phyloP scores from a whole-genome alignment of 148 eudicot species.

The Heliamphora exappendiculata region DNA sequence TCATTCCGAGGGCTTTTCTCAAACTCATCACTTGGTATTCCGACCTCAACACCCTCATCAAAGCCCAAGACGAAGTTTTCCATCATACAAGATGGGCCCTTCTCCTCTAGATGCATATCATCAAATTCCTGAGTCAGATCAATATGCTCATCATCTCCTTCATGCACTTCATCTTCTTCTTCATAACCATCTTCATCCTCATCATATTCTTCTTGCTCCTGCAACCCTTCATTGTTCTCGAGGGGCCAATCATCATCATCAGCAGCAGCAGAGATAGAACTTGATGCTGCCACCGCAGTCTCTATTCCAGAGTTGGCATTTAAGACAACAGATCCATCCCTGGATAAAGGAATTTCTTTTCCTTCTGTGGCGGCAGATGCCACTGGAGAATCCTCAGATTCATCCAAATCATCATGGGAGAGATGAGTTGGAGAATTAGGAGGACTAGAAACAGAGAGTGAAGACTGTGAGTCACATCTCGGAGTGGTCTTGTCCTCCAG shows the following conservation, averaged over 20 bases:
- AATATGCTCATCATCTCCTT: constrained; percentile 48
- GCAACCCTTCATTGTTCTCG: constrained; percentile 55
- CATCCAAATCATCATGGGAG: constrained; percentile 90
- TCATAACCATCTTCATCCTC: constrained; percentile 76
- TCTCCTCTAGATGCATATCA: constrained; percentile 45
- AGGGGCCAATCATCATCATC: constrained; percentile 91
- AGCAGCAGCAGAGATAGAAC: constrained; percentile 40
- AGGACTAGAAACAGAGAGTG: constrained; percentile 88
- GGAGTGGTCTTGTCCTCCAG: constrained; percentile 31
- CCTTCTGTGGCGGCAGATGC: constrained; percentile 35
- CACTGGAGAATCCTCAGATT: constrained; percentile 53
- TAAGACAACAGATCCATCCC: constrained; percentile 27
- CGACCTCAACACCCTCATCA: constrained; percentile 90
- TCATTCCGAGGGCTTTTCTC: constrained; percentile 44
- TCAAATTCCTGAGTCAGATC: constrained; percentile 59
- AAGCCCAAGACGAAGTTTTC: constrained; percentile 88
- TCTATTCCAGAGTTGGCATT: constrained; percentile 30
- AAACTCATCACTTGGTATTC: constrained; percentile 63
- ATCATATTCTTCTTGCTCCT: constrained; percentile 84
- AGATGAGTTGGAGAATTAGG: constrained; percentile 82
- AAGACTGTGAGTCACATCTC: constrained; percentile 81
- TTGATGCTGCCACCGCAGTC: constrained; percentile 21
- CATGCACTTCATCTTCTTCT: constrained; percentile 82
- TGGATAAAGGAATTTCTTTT: constrained; percentile 27
- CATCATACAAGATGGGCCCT: constrained; percentile 32